Percentiles rank a stretch among this genome's conserved stretches.
Conservation (phyloP, 768 basidiomycete species). For the Kwoniella europaea region DNA sequence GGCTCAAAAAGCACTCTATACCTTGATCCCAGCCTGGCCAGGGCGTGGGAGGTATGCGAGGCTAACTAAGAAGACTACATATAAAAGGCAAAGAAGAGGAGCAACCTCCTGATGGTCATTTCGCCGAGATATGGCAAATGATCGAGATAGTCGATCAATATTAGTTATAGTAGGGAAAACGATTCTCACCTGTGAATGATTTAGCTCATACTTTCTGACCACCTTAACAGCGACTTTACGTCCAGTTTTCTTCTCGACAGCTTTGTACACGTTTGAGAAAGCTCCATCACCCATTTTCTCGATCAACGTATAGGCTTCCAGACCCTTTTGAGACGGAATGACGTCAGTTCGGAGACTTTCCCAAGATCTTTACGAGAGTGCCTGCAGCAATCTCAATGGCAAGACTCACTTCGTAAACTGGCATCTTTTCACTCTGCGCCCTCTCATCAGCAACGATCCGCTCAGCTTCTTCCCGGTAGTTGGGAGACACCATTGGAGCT, state of each 20-base stretch:
- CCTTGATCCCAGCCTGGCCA: conserved; percentile 54
- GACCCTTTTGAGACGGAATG: conserved; percentile 38
- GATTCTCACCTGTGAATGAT: conserved; percentile 45
- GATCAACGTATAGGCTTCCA: conserved; percentile 61
- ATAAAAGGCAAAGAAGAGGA: conserved; percentile 4
- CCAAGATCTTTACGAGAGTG: neutral
- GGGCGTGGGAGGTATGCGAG: conserved; percentile 39
- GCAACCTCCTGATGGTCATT: conserved; percentile 15
- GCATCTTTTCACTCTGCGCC: conserved; percentile 76
- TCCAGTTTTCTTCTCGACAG: conserved; percentile 73
- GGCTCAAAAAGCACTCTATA: conserved; percentile 26
- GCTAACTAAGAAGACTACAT: conserved; percentile 32
- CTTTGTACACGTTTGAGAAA: conserved; percentile 98
- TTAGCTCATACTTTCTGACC: conserved; percentile 68
- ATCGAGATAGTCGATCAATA: conserved; percentile 3
- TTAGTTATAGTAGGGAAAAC: conserved; percentile 3
- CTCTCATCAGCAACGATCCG: conserved; percentile 77
- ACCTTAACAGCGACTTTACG: conserved; percentile 84
- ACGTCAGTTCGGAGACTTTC: conserved; percentile 22
- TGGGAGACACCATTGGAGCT: conserved; percentile 51
- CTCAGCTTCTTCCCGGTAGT: conserved; percentile 63
- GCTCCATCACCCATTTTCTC: conserved; percentile 70
- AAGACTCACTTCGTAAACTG: conserved; percentile 68
- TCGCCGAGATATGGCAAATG: neutral
- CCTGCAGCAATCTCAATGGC: neutral